These are phyloP conservation scores for Erysimum cheiri DNA, from an alignment of 441 rosid species.

Conservation along the genomic window DNA sequence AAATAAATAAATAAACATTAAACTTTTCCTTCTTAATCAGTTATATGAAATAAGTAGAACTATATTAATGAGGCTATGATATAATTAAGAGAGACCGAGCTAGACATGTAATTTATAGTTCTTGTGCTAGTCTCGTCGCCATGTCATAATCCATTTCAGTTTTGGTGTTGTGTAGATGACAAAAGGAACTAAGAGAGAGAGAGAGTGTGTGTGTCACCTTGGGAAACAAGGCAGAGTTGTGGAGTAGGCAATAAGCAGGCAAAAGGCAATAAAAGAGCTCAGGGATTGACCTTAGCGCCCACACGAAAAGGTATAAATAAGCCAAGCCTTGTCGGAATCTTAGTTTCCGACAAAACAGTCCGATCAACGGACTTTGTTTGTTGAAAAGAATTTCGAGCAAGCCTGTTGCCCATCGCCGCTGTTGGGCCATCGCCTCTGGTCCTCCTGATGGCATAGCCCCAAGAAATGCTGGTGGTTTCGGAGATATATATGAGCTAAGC, in stretches of 20 bases:
- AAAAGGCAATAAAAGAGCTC: constrained; percentile 38
- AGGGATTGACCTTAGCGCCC: constrained; percentile 41
- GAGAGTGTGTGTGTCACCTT: constrained; percentile 32
- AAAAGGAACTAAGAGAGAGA: background rate
- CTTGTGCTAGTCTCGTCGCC: background rate
- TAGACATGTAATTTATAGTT: background rate
- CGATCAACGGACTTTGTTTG: constrained; percentile 43
- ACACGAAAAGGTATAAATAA: background rate
- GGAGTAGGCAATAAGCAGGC: constrained; percentile 47
- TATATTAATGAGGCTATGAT: too few relatives aligned
- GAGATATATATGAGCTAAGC: constrained; percentile 38
- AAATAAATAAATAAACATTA: background rate
- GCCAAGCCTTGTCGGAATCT: constrained; percentile 40
- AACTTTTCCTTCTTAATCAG: background rate
- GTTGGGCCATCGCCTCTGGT: constrained; percentile 33
- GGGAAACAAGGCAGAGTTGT: constrained; percentile 40
- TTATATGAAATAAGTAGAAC: background rate
- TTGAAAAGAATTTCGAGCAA: constrained; percentile 33
- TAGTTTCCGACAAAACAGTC: constrained; percentile 11
- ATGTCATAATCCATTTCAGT: background rate
- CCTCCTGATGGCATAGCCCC: constrained; percentile 39
- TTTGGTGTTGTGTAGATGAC: background rate
- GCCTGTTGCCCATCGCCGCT: constrained; percentile 43
- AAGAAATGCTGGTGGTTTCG: constrained; percentile 44
- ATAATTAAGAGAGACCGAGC: too few relatives aligned